Percentiles rank a stretch among this genome's conserved stretches.
Evolutionary conservation across 495 filamentous ascomycete genomes (phyloP).

Genomic region (Talaromyces nanjingensis): DNA sequence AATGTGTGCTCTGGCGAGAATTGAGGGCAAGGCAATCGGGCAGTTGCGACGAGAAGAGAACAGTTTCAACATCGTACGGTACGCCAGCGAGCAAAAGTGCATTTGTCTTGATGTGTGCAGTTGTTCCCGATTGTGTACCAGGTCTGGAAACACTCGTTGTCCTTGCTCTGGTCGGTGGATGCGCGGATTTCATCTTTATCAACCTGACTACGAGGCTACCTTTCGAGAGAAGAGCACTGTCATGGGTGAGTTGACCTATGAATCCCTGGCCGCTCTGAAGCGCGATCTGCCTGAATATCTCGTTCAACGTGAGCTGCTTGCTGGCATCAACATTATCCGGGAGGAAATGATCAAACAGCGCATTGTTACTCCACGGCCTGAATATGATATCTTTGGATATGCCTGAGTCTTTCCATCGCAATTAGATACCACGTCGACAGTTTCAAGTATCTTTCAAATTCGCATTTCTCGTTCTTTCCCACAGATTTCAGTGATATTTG

Average conservation of each 20-base stretch:
- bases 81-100: constrained; percentile 27
- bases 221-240: constrained; percentile 3
- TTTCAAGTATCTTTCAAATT: not conserved
- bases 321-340: constrained; percentile 1
- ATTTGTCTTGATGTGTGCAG: constrained; percentile 26
- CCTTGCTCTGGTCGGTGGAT: constrained; percentile 31
- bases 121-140: constrained; percentile 28
- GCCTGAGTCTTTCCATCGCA: not conserved
- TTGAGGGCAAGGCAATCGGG: constrained; percentile 28
- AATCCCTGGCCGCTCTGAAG: not conserved
- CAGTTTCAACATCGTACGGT: constrained; percentile 13
- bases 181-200: constrained; percentile 11
- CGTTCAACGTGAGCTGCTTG: not conserved
- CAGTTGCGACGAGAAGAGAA: constrained; percentile 25
- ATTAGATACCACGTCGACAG: not conserved
- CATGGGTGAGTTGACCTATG: constrained; percentile 3
- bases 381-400: not conserved
- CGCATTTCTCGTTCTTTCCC: not conserved
- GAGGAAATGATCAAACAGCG: constrained; percentile 10
- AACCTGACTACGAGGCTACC: not conserved
- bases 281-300: not conserved
- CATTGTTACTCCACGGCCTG: not conserved
- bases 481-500: not conserved
- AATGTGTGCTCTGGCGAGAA: constrained; percentile 21
- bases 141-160: constrained; percentile 21